phyloP scores from a whole-genome alignment of 2,329 filamentous ascomycete species.

The Pseudogymnoascus sp. region DNA sequence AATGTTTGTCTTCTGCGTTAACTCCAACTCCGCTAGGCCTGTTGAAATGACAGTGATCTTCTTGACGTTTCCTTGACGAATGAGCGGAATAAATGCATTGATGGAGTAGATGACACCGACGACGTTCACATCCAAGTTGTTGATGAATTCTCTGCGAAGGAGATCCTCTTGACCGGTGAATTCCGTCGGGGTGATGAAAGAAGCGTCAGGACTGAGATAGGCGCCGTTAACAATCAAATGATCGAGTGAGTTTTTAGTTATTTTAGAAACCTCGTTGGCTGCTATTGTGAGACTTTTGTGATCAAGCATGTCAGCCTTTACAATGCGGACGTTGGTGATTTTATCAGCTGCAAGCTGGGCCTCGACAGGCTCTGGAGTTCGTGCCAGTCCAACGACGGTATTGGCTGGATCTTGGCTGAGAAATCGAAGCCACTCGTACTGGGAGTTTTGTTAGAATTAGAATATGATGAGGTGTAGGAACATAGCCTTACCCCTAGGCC shows the following conservation, averaged over 20 bases:
- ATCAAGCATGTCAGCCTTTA: neutral
- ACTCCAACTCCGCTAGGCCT: slow-evolving; percentile 40
- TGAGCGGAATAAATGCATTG: slow-evolving; percentile 44
- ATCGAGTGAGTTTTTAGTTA: slow-evolving; percentile 23
- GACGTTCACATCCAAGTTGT: slow-evolving; percentile 40
- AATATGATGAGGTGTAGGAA: neutral
- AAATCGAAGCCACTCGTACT: slow-evolving; percentile 44
- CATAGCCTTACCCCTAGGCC: neutral
- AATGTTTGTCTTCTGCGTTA: slow-evolving; percentile 33
- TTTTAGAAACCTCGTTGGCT: slow-evolving; percentile 14
- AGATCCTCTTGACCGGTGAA: slow-evolving; percentile 12
- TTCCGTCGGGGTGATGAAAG: slow-evolving; percentile 18
- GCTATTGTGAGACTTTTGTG: slow-evolving; percentile 7
- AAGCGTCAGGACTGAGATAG: slow-evolving; percentile 13
- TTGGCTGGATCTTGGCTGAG: slow-evolving; percentile 38
- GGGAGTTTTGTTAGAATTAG: neutral
- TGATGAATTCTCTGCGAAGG: slow-evolving; percentile 30
- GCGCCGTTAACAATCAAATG: slow-evolving; percentile 25
- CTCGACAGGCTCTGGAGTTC: slow-evolving; percentile 37
- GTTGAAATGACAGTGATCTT: slow-evolving; percentile 46
- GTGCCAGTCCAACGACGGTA: slow-evolving; percentile 39
- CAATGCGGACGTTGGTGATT: slow-evolving; percentile 9
- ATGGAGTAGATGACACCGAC: slow-evolving; percentile 44
- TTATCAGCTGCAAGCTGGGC: slow-evolving; percentile 30
- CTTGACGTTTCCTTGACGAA: slow-evolving; percentile 42